phyloP scores from a whole-genome alignment of 164 flowering plant species.

The Vitis rupestris region DNA sequence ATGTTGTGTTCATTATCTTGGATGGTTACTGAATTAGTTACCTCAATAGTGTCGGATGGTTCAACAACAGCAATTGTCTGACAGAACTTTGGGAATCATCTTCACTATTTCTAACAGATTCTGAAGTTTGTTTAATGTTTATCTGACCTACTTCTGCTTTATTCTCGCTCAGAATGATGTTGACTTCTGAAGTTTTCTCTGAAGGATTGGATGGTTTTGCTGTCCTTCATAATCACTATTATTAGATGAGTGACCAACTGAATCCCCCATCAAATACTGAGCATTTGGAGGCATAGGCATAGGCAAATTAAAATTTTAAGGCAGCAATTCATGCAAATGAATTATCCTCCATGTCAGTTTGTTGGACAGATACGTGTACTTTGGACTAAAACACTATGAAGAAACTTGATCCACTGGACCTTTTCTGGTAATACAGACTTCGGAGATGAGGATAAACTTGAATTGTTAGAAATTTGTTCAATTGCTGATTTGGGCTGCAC shows the following conservation, averaged over 20 bases:
- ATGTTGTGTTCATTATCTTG: not conserved
- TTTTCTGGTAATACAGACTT: conserved; percentile 22
- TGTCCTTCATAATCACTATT: conserved; percentile 1
- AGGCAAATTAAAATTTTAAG: not conserved
- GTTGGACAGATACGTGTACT: not conserved
- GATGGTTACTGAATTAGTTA: not conserved
- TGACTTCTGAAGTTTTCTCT: not conserved
- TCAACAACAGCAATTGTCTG: too few relatives aligned
- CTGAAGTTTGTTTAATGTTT: too few relatives aligned
- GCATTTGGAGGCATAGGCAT: not conserved
- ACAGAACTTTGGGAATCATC: too few relatives aligned
- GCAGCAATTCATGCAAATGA: not conserved
- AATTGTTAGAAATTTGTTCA: conserved; percentile 12
- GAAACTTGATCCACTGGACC: conserved; percentile 4
- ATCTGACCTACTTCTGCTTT: too few relatives aligned
- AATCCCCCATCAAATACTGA: conserved; percentile 2
- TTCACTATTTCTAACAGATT: too few relatives aligned
- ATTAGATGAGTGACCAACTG: not conserved
- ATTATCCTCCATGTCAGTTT: conserved; percentile 6
- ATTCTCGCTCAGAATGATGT: too few relatives aligned
- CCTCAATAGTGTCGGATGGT: not conserved
- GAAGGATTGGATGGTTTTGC: conserved; percentile 9
- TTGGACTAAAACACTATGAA: conserved; percentile 2
- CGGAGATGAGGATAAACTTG: conserved; percentile 24
- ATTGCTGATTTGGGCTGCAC: not conserved